Conservation (phyloP, 73 alveolate species). For the Loxodes magnus region DNA sequence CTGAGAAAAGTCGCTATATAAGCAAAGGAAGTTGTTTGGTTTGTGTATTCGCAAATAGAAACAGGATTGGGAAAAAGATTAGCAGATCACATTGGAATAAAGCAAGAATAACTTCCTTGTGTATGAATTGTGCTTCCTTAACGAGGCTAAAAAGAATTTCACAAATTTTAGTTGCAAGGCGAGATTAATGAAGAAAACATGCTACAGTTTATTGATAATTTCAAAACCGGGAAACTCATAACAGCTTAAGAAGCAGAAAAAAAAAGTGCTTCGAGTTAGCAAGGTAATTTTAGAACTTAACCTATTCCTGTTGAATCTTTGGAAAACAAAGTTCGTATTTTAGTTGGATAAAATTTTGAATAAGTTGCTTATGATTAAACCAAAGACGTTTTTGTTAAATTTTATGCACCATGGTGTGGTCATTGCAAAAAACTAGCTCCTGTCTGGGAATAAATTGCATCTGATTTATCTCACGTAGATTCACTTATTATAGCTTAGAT, state of each 20-base stretch:
- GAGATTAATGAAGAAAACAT: constrained; percentile 25
- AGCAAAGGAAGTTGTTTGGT: constrained; percentile 35
- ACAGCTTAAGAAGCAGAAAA: constrained; percentile 25
- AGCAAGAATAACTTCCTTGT: constrained; percentile 13
- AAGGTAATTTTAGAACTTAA: too few species aligned
- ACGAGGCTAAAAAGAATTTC: constrained; percentile 5
- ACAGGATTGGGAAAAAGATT: constrained; percentile 49
- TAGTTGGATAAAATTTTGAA: constrained; percentile 77
- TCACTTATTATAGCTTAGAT: constrained; percentile 38
- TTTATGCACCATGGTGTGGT: constrained; percentile 50
- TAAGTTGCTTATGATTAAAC: constrained; percentile 54
- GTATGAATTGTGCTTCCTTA: constrained; percentile 36
- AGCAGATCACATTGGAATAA: constrained; percentile 58
- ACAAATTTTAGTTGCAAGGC: constrained; percentile 21
- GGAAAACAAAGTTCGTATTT: constrained; percentile 23
- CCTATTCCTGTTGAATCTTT: constrained; percentile 24
- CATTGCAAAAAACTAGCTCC: constrained; percentile 52
- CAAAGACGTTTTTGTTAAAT: constrained; percentile 39
- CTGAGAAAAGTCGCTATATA: constrained; percentile 42
- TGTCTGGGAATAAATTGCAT: constrained; percentile 38
- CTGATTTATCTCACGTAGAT: background rate
- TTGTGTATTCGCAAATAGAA: constrained; percentile 40
- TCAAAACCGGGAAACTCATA: constrained; percentile 23
- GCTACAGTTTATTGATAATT: constrained; percentile 20
- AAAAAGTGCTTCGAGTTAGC: too few species aligned